Base-by-base conservation (phyloP, 2,329 filamentous ascomycete genomes). In the Fusarium nematophilum region DNA sequence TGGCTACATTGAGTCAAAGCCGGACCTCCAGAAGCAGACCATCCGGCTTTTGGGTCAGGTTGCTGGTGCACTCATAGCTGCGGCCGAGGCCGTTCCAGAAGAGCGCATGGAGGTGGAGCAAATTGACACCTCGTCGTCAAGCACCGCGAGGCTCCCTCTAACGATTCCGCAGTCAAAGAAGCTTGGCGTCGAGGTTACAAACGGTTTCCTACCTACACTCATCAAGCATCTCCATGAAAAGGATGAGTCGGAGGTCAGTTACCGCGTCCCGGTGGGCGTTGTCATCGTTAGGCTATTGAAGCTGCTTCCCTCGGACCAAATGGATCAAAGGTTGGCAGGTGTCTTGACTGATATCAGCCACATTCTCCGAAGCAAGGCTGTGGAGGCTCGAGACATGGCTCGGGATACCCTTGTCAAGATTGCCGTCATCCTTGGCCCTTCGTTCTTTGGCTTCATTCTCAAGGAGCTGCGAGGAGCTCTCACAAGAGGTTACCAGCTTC, bases 281-380 rank as follows among this genome's bases (percentile, higher is more conserved):
- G 92, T 95, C 23, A 86, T 94, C 36, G 90, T 96, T 57, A 97
- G 97, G 75, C 83, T 98, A 13, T 80, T 99, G 46, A 90, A 90
- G 56, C 79, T 97, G 14, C 82, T 99, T 18, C 90, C 95, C 0
- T 79, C 86, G 40, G 81, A 88, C 6, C 86, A 92, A 42, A 86
- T 97, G 71, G 84, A 89, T 40, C 83, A 88, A 56, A 88, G 89
- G 53, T 82, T 99, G 14, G 91, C 94, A 0, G 86, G 90, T 8
- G 89, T 98, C 3, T 81, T 99, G 38, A 91, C 95, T 0, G 95
- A 99, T 72, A 90, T 98, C 26, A 96, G 91, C 71, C 91, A 97
- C 64, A 96, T 98, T 57, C 82, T 99, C 40, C 89, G 93, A 61
- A 98, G 93, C 72, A 91, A 93, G 73, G 86, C 92, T 7, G 90